These are phyloP conservation scores for Lactarius vividus DNA, from an alignment of 768 basidiomycete genomes.

Conservation along the genomic window DNA sequence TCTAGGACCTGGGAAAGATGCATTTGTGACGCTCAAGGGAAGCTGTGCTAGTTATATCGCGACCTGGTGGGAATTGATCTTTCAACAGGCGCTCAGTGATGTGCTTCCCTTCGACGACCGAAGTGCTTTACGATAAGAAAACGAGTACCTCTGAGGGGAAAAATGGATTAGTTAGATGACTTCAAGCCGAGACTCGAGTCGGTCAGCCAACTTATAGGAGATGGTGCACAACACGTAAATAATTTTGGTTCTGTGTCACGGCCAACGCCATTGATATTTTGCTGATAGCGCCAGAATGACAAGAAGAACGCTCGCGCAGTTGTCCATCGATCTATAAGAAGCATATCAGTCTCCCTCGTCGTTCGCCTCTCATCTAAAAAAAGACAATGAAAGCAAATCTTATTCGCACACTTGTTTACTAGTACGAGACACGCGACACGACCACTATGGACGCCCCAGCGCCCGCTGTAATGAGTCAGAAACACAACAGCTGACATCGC, in stretches of 20 bases:
- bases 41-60: not conserved
- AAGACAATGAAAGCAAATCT: not conserved
- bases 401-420: conserved; percentile 51
- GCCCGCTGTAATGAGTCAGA: conserved; percentile 37
- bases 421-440: conserved; percentile 65
- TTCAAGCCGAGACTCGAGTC: conserved; percentile 7
- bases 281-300: conserved; percentile 61
- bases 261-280: conserved; percentile 65
- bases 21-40: conserved; percentile 8
- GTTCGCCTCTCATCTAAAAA: not conserved
- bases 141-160: conserved; percentile 48
- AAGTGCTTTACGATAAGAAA: conserved; percentile 59
- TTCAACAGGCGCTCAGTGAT: conserved; percentile 71
- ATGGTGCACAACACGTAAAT: conserved; percentile 65
- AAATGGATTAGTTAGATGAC: not conserved
- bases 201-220: conserved; percentile 47
- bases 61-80: conserved; percentile 37
- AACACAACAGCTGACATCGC: not conserved
- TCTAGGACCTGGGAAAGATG: conserved; percentile 50
- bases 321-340: conserved; percentile 28
- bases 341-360: conserved; percentile 5
- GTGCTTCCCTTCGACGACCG: conserved; percentile 62
- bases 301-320: conserved; percentile 66
- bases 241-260: conserved; percentile 66
- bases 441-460: conserved; percentile 74